Evolutionary conservation across 768 basidiomycete genomes (phyloP).

Genomic region (Pleurotus salmoneostramineus): DNA sequence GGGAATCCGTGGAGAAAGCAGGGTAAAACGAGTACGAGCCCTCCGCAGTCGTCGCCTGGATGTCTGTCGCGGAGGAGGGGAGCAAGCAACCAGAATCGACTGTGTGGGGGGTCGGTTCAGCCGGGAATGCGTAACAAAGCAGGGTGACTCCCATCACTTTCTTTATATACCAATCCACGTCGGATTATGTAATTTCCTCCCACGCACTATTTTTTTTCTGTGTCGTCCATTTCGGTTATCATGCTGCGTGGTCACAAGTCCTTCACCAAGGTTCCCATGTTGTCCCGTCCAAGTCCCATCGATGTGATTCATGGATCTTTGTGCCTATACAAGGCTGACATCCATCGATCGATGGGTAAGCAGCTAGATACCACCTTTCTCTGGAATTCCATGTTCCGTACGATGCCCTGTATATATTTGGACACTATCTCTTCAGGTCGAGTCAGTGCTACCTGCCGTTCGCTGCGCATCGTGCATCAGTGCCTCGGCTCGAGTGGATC

Average conservation of each 20-base stretch:
- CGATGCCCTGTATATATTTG: not conserved
- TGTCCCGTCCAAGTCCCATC: not conserved
- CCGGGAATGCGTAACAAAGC: slow-evolving; percentile 23
- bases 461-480: too few species aligned
- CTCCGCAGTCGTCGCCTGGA: slow-evolving; percentile 41
- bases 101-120: slow-evolving; percentile 44
- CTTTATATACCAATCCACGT: not conserved
- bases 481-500: too few species aligned
- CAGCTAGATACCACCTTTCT: not conserved
- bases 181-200: not conserved
- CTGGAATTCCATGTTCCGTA: not conserved
- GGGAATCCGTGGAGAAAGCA: slow-evolving; percentile 43
- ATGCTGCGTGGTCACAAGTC: slow-evolving; percentile 3
- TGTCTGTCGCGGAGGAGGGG: slow-evolving; percentile 27
- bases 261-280: not conserved
- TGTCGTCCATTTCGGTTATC: not conserved
- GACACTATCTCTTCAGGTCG: too few species aligned
- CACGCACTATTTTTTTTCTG: not conserved
- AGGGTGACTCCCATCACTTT: slow-evolving; percentile 1
- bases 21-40: slow-evolving; percentile 16
- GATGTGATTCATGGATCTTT: not conserved
- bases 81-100: slow-evolving; percentile 43
- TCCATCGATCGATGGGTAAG: not conserved
- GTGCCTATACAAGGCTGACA: not conserved
- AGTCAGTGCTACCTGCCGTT: too few species aligned